Conservation (phyloP, 495 filamentous ascomycete species). For the Gamarada debralockiae region DNA sequence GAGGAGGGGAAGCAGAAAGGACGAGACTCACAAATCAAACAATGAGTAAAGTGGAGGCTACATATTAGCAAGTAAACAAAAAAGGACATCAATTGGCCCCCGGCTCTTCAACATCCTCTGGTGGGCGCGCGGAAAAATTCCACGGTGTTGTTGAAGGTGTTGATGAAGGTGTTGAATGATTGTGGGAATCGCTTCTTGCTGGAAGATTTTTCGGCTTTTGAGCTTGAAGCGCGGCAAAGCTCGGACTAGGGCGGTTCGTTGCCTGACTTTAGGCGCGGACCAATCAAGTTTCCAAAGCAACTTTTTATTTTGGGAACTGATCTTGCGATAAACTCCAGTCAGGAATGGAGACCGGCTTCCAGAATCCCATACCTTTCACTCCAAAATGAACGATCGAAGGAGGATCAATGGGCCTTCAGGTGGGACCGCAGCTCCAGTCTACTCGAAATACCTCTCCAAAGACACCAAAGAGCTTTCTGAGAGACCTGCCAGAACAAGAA, state of each 20-base stretch:
- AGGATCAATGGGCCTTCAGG: conserved; percentile 84
- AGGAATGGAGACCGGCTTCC: background rate
- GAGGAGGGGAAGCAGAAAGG: conserved; percentile 9
- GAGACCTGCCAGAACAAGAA: conserved; percentile 45
- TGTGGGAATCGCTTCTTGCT: conserved; percentile 1
- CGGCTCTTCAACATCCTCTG: no score
- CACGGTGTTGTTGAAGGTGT: no score
- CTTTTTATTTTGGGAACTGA: conserved; percentile 2
- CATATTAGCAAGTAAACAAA: background rate
- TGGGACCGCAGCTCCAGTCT: conserved; percentile 67
- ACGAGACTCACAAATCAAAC: conserved; percentile 19
- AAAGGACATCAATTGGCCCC: no score
- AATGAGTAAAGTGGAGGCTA: background rate
- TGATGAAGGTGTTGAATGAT: background rate
- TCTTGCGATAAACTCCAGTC: background rate
- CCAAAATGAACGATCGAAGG: conserved; percentile 75
- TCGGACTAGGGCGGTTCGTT: no score
- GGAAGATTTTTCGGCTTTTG: no score
- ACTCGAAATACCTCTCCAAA: conserved; percentile 34
- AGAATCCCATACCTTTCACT: background rate
- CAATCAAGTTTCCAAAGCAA: background rate
- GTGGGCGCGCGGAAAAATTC: no score
- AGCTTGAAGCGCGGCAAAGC: no score
- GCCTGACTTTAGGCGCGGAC: background rate
- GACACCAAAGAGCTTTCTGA: conserved; percentile 27